Percentiles rank a stretch among this genome's conserved stretches.
Conservation (phyloP, 2,329 filamentous ascomycete genomes). For the Endoconidiophora polonica region DNA sequence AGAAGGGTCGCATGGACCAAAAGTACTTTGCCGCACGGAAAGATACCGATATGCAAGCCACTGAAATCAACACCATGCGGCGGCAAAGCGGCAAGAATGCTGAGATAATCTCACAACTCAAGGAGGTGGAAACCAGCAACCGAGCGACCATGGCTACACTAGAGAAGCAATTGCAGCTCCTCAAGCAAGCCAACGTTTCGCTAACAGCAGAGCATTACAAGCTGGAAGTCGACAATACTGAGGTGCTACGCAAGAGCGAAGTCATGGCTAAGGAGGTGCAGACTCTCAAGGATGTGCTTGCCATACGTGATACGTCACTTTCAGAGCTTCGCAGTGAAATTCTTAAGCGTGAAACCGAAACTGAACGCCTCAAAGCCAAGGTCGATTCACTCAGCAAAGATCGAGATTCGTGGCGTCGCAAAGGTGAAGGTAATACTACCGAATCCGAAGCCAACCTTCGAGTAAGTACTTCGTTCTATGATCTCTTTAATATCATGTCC, state of each 20-base stretch:
- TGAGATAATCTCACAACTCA: slow-evolving; percentile 83
- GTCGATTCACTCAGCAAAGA: slow-evolving; percentile 68
- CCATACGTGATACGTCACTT: slow-evolving; percentile 52
- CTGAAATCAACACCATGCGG: slow-evolving; percentile 63
- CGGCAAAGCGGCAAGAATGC: slow-evolving; percentile 78
- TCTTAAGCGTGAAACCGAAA: slow-evolving; percentile 51
- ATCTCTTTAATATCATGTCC: no score
- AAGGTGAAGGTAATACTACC: slow-evolving; percentile 63
- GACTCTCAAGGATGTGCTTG: slow-evolving; percentile 59
- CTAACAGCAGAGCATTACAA: slow-evolving; percentile 57
- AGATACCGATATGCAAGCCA: slow-evolving; percentile 69
- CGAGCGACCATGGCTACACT: slow-evolving; percentile 62
- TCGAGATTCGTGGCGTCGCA: slow-evolving; percentile 69
- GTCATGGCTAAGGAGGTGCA: slow-evolving; percentile 56
- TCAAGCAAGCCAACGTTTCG: slow-evolving; percentile 60
- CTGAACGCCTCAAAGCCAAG: slow-evolving; percentile 63
- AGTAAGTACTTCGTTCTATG: slow-evolving; percentile 36
- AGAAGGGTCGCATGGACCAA: slow-evolving; percentile 93
- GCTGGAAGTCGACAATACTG: slow-evolving; percentile 54
- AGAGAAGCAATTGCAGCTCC: slow-evolving; percentile 77
- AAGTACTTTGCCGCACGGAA: slow-evolving; percentile 97
- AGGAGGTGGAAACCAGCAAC: slow-evolving; percentile 70
- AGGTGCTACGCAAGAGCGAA: slow-evolving; percentile 54
- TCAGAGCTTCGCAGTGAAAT: slow-evolving; percentile 37
- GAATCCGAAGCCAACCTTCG: slow-evolving; percentile 73